These are phyloP conservation scores for Carallia pectinifolia DNA, from an alignment of 345 rosid genomes.

Conservation along the genomic window DNA sequence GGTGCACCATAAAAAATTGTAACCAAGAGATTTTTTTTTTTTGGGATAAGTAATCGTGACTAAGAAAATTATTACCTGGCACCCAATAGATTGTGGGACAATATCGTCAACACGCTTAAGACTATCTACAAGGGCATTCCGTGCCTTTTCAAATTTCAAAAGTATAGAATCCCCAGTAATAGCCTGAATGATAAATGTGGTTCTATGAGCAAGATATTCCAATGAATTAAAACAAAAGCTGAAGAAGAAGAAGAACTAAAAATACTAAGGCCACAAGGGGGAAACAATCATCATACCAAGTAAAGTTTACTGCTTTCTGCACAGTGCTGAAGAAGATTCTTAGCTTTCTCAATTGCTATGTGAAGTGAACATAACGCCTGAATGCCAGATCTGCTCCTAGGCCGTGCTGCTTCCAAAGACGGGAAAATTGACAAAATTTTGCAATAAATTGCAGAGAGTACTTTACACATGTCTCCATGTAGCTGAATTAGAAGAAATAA, in stretches of 20 bases:
- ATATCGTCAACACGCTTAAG: constrained; percentile 93
- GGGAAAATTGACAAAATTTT: constrained; percentile 77
- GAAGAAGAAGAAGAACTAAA: background rate
- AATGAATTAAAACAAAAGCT: background rate
- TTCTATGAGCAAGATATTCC: constrained; percentile 7
- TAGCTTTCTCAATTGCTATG: constrained; percentile 84
- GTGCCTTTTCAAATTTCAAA: constrained; percentile 77
- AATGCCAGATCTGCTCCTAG: constrained; percentile 95
- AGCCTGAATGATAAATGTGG: constrained; percentile 51
- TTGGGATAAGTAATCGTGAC: no score
- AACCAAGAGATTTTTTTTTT: background rate
- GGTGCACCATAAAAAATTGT: background rate
- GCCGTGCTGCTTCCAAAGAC: constrained; percentile 88
- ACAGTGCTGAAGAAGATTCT: constrained; percentile 85
- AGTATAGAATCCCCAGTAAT: constrained; percentile 92
- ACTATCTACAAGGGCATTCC: constrained; percentile 67
- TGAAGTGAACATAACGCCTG: constrained; percentile 95
- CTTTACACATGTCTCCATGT: constrained; percentile 90
- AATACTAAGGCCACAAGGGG: background rate
- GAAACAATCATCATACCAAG: constrained; percentile 48
- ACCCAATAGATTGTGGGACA: constrained; percentile 80
- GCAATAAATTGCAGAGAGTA: constrained; percentile 65
- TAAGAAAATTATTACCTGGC: constrained; percentile 52
- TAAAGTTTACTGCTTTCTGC: constrained; percentile 87
- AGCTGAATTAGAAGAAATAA: constrained; percentile 41